Conservation (phyloP, 768 basidiomycete species). For the Boletus edulis region DNA sequence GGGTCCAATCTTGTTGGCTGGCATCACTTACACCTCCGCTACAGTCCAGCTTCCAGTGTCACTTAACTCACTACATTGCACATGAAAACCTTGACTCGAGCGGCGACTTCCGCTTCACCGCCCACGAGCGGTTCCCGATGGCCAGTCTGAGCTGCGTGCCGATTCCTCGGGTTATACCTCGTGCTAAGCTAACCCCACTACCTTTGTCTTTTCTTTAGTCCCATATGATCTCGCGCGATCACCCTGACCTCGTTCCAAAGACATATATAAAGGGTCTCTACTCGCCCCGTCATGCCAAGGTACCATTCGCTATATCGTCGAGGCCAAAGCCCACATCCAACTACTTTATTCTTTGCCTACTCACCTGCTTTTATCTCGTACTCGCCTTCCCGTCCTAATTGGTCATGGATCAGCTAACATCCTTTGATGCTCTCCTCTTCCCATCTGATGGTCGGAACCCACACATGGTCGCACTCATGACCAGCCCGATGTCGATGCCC, state of each 20-base stretch:
- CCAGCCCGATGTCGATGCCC: slow-evolving; percentile 52
- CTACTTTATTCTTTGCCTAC: slow-evolving; percentile 21
- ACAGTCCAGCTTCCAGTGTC: not conserved
- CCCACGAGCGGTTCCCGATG: slow-evolving; percentile 3
- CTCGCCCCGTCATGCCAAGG: slow-evolving; percentile 15
- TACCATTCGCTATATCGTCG: slow-evolving; percentile 20
- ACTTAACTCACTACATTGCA: slow-evolving; percentile 11
- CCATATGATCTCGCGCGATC: slow-evolving; percentile 24
- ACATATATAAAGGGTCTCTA: slow-evolving; percentile 28
- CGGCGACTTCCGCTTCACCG: not conserved
- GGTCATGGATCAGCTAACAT: slow-evolving; percentile 60
- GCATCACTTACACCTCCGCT: slow-evolving; percentile 5
- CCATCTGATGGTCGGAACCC: slow-evolving; percentile 77
- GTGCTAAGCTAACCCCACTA: slow-evolving; percentile 32
- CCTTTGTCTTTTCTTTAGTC: slow-evolving; percentile 24
- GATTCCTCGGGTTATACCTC: slow-evolving; percentile 31
- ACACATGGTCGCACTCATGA: slow-evolving; percentile 70
- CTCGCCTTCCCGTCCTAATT: slow-evolving; percentile 13
- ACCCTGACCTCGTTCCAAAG: slow-evolving; percentile 42
- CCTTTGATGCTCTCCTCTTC: slow-evolving; percentile 73
- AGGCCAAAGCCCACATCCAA: slow-evolving; percentile 4
- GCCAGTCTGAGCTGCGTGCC: slow-evolving; percentile 11
- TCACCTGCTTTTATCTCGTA: slow-evolving; percentile 16
- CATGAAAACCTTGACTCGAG: slow-evolving; percentile 11
- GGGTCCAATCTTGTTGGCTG: slow-evolving; percentile 11